Base-by-base conservation (phyloP, 805 yeast species). In the Wickerhamiella domercqiae region DNA sequence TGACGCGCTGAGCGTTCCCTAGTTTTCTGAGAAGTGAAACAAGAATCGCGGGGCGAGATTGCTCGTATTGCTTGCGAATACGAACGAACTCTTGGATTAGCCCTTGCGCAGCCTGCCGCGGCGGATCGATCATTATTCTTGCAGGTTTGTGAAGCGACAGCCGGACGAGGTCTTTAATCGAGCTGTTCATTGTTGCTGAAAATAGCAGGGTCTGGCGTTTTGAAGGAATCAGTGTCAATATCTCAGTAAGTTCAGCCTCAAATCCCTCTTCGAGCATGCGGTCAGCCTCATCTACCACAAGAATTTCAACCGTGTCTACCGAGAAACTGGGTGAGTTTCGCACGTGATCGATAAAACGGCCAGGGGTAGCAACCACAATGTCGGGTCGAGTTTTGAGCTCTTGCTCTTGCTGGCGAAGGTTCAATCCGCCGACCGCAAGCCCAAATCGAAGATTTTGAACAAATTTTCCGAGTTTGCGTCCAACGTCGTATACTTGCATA, bases 221-320 rank as follows among this genome's bases (percentile, higher is more conserved):
- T 36, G 75, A 71, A 21, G 99, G 98, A 46, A 93, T 66, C 38
- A 87, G 65, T 11, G 79, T 70, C 59, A 90, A 69, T 42, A 90
- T 87, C 57, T 90, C 98, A 15, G 83, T 78, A 47, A 90, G 66
- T 60, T 90, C 98, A 37, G 75, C 82, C 60, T 86, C 95, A 72
- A 90, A 90, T 54, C 99, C 99, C 61, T 90, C 99, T 57, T 90
- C 99, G 49, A 90, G 69, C 97, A 90, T 90, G 64, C 98, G 75
- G 68, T 90, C 98, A 42, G 98, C 98, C 65, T 90, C 98, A 64
- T 90, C 98, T 48, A 90, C 69, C 21, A 90, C 93, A 50, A 90
- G 65, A 38, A 90, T 80, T 62, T 90, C 98, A 35, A 90, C 90
- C 24, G 75, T 68, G 48, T 90, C 97, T 34, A 84, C 93, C 35